Base-by-base conservation (phyloP, 495 filamentous ascomycete genomes). In the Cudoniella acicularis region DNA sequence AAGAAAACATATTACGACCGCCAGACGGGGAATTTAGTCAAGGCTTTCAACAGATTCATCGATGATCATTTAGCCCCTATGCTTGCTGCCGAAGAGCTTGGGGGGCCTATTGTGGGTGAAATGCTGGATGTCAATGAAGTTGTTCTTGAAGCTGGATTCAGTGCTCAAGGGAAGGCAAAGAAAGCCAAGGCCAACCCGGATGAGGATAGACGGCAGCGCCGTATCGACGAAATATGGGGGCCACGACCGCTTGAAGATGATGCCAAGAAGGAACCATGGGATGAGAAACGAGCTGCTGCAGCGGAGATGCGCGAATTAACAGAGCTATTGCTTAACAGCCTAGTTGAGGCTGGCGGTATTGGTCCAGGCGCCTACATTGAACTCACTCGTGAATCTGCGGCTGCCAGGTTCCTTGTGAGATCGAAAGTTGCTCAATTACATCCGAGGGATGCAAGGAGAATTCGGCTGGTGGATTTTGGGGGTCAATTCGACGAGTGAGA, bases 391-490 rank as follows among this genome's bases (percentile, higher is more conserved):
- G 92, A 96, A 60, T 88, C 87, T n/a, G 90, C 91, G 10, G 84
- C 86, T 23, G 87, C 86, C 0, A 80, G 90, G 58, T 96, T 96
- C 67, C 76, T 96, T 10, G 88, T 96, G 20, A 78, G 89, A 61
- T 87, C 87, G 21, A 93, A 89, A 66, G 86, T 93, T 27, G 92
- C 92, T 20, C 85, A 90, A 62, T 94, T 94, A 60, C 88, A 96
- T 72, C 90, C 92, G 1, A 84, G 82, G 57, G 90, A 96, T 73
- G 89, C 92, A 0, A 80, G 79, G 52, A 83, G 80, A 66, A 64
- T 96, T 60, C 83, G 88, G 45, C 73, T 96, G 49, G 81, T 95
- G 59, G 90, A 96, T 72, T 96, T 96, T 76, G 90, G 89, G 10
- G 82, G 87, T 56, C 86, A 88, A 48, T 64, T 95, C 43, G 86